phyloP scores from a whole-genome alignment of 108 stramenopile species.

The Pseudonitzschia multistriata region DNA sequence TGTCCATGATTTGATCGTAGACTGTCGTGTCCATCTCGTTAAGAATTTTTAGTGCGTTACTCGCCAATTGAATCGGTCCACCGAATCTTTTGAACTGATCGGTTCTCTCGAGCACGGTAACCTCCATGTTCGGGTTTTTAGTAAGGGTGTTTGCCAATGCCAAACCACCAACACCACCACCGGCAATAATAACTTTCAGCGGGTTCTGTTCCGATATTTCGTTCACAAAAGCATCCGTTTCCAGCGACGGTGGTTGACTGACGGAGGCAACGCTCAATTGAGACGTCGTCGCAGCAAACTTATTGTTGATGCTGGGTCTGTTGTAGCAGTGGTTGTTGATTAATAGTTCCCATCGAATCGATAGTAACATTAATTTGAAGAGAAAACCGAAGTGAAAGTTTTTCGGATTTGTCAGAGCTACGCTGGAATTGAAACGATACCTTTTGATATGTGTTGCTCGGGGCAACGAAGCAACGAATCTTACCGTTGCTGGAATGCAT shows the following conservation, averaged over 20 bases:
- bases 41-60: conserved; percentile 64
- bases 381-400: too few species aligned
- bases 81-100: conserved; percentile 69
- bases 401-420: neutral
- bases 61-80: conserved; percentile 77
- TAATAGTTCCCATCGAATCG: neutral
- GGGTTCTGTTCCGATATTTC: conserved; percentile 43
- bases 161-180: conserved; percentile 69
- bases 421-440: neutral
- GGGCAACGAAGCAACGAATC: too few species aligned
- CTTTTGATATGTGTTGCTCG: neutral
- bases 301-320: conserved; percentile 6
- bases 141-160: conserved; percentile 52
- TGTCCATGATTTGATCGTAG: conserved; percentile 50
- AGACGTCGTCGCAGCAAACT: neutral
- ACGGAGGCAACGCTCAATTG: conserved; percentile 19
- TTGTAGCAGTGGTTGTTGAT: neutral
- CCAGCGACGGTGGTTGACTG: neutral
- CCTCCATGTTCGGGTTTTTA: conserved; percentile 51
- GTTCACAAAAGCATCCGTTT: conserved; percentile 6
- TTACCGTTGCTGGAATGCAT: conserved; percentile 16
- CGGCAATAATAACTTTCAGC: conserved; percentile 57
- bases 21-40: conserved; percentile 50
- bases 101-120: conserved; percentile 63
- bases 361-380: neutral